Evolutionary conservation across 148 eudicot genomes (phyloP).

Genomic region (Rhododendron ferrugineum): DNA sequence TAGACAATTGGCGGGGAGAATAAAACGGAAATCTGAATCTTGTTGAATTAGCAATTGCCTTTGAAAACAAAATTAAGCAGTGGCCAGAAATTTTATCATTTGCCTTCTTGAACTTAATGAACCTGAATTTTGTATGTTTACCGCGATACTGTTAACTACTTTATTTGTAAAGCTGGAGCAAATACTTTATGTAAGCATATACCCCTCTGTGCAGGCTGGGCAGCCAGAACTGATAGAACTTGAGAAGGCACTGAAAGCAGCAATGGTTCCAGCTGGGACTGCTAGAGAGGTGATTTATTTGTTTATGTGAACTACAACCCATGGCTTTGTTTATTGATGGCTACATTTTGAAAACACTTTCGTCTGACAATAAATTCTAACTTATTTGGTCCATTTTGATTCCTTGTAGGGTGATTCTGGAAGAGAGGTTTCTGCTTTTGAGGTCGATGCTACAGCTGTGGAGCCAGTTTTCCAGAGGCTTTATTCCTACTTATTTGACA

Average conservation of each 20-base stretch:
- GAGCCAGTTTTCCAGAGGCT: constrained; percentile 84
- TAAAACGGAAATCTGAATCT: neutral
- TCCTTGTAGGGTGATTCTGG: constrained; percentile 76
- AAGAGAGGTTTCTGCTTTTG: constrained; percentile 90
- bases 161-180: neutral
- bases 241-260: constrained; percentile 70
- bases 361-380: neutral
- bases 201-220: constrained; percentile 53
- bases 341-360: neutral
- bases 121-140: neutral
- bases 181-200: neutral
- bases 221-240: constrained; percentile 84
- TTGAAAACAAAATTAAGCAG: neutral
- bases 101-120: neutral
- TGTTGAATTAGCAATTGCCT: neutral
- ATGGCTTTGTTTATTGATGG: neutral
- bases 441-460: constrained; percentile 82
- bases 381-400: constrained; percentile 17
- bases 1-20: neutral
- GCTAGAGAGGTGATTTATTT: constrained; percentile 76
- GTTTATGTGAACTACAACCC: neutral
- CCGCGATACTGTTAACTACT: neutral
- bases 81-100: neutral
- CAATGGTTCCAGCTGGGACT: constrained; percentile 76
- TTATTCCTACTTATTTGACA: constrained; percentile 75